phyloP scores from a whole-genome alignment of 129 eudicot species.

The Gnaphalium uliginosum region DNA sequence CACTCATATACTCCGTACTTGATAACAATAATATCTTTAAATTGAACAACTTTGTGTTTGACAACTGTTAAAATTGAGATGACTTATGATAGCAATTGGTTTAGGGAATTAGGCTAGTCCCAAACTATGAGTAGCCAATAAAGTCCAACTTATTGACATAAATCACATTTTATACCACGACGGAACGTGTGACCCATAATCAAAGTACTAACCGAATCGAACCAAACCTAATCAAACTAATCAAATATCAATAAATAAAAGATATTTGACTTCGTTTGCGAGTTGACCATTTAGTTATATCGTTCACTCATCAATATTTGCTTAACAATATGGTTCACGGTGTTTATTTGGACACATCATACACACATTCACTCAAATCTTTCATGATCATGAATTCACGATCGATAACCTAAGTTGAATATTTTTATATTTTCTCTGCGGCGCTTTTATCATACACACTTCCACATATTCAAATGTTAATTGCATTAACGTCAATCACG shows the following conservation, averaged over 20 bases:
- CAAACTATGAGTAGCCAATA: neutral
- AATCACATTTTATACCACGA: neutral
- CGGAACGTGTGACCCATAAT: neutral
- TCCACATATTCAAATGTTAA: neutral
- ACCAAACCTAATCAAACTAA: neutral
- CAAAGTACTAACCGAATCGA: neutral
- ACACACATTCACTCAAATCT: neutral
- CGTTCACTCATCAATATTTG: neutral
- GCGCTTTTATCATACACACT: neutral
- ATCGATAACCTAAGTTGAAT: neutral
- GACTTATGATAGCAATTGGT: neutral
- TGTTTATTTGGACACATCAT: neutral
- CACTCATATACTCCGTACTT: no score
- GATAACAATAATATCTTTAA: no score
- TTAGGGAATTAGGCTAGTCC: neutral
- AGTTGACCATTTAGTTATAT: neutral
- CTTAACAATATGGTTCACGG: neutral
- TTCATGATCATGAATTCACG: neutral
- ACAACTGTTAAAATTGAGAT: neutral
- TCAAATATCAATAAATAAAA: neutral
- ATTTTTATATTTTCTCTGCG: neutral
- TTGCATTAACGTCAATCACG: no score
- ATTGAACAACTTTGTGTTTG: no score
- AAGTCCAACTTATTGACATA: conserved; percentile 1
- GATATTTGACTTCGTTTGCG: neutral